Evolutionary conservation across 2,329 filamentous ascomycete species (phyloP).

Genomic region (Calonectria henricotiae): DNA sequence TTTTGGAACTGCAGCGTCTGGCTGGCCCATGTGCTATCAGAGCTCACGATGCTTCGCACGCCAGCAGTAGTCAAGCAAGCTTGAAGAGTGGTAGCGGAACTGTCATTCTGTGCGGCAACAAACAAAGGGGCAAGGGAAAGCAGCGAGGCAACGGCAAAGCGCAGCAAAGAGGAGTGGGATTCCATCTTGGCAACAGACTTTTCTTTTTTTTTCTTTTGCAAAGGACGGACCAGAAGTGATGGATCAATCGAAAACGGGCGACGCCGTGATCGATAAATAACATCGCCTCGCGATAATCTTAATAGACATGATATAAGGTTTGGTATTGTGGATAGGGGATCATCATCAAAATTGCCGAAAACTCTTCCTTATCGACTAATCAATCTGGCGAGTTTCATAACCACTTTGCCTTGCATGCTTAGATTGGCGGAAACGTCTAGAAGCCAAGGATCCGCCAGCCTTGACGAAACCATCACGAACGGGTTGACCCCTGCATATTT

Average conservation of each 20-base stretch:
- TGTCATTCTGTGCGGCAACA: not conserved
- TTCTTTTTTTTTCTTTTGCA: not conserved
- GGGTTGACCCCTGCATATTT: not conserved
- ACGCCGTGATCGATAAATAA: not conserved
- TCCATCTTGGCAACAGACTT: constrained; percentile 19
- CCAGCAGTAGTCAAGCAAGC: constrained; percentile 42
- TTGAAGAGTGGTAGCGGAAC: constrained; percentile 27
- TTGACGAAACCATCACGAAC: not conserved
- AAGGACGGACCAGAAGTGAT: not conserved
- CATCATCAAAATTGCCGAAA: not conserved
- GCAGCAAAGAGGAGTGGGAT: constrained; percentile 25
- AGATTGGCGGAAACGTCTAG: constrained; percentile 1
- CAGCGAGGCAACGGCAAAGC: constrained; percentile 37
- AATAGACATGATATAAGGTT: constrained; percentile 1
- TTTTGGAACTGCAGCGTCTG: constrained; percentile 47
- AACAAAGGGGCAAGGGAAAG: constrained; percentile 30
- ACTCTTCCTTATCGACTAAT: not conserved
- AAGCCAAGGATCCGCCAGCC: constrained; percentile 11
- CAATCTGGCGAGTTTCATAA: constrained; percentile 5
- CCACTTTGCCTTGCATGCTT: not conserved
- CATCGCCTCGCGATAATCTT: not conserved
- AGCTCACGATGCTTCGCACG: constrained; percentile 44
- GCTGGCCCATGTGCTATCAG: constrained; percentile 42
- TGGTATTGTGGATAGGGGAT: not conserved
- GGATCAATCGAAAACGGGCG: not conserved